Percentiles rank a stretch among this genome's conserved stretches.
Conservation (phyloP, 2,329 filamentous ascomycete species). For the Claviceps lovelessii region DNA sequence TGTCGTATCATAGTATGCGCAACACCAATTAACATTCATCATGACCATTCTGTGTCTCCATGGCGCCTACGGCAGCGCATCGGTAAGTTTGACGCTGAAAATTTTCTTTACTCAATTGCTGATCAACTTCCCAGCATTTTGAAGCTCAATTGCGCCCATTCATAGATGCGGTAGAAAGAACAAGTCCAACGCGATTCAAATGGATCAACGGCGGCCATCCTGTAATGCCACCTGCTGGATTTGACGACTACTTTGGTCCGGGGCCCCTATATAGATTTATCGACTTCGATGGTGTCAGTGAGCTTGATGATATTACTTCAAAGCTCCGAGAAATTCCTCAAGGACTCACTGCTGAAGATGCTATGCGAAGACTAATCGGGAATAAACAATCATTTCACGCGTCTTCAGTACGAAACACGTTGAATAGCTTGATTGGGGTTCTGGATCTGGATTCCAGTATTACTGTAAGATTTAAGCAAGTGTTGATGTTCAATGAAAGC, state of each 20-base stretch:
- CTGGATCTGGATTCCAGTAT: slow-evolving; percentile 2
- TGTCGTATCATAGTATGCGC: too few relatives aligned
- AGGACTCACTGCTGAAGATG: not conserved
- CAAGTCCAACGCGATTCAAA: not conserved
- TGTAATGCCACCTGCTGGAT: not conserved
- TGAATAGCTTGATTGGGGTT: not conserved
- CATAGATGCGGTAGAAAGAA: not conserved
- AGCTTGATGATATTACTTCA: not conserved
- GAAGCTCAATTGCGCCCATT: slow-evolving; percentile 1
- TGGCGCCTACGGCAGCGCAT: slow-evolving; percentile 2
- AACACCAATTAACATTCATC: not conserved
- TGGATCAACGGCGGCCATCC: slow-evolving; percentile 3
- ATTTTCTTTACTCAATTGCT: not conserved
- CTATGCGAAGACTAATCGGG: not conserved
- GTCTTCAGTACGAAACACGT: not conserved
- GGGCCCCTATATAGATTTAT: slow-evolving; percentile 1
- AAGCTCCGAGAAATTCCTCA: slow-evolving; percentile 1
- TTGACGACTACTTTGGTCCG: slow-evolving; percentile 2
- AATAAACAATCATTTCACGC: not conserved
- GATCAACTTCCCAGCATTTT: not conserved
- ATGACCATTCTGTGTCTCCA: slow-evolving; percentile 5
- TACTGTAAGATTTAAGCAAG: not conserved
- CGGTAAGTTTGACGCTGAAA: not conserved
- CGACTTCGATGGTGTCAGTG: slow-evolving; percentile 1
- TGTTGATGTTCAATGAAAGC: not conserved